Conservation (phyloP, 1,284 basidiomycete genomes). For the Sporisorium graminicola region DNA sequence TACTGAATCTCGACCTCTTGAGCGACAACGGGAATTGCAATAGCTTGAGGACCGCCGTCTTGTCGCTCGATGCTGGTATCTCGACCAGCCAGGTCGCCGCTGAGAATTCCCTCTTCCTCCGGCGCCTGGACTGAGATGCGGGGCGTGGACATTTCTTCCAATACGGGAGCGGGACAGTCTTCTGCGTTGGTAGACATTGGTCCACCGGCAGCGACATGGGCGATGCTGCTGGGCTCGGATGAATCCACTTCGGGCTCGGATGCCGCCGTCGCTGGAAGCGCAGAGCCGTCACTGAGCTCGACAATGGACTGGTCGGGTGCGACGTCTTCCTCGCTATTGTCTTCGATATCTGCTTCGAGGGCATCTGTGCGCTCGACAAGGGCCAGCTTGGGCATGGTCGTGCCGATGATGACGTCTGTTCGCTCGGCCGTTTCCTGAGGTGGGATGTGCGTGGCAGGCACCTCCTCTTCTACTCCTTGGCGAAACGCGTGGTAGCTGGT, state of each 20-base stretch:
- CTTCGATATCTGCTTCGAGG: constrained; percentile 42
- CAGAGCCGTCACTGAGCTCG: not conserved
- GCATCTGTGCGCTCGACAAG: constrained; percentile 40
- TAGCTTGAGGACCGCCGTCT: not conserved
- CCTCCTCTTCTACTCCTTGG: constrained; percentile 1
- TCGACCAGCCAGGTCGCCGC: constrained; percentile 44
- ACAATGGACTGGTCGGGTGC: constrained; percentile 4
- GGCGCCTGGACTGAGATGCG: not conserved
- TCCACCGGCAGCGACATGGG: not conserved
- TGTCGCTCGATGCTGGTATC: constrained; percentile 40
- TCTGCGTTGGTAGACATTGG: not conserved
- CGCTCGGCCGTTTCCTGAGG: not conserved
- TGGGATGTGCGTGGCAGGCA: not conserved
- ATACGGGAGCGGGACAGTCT: not conserved
- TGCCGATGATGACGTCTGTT: not conserved
- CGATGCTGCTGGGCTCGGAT: not conserved
- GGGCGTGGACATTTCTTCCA: not conserved
- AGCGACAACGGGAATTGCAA: not conserved
- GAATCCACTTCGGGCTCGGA: not conserved
- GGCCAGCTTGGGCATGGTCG: constrained; percentile 9
- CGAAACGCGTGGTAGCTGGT: not conserved
- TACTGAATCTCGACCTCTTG: not conserved
- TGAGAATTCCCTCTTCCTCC: constrained; percentile 37
- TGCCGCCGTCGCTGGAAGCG: not conserved
- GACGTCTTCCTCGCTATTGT: constrained; percentile 40